These are phyloP conservation scores for Schizochytrium sp. DNA, from an alignment of 108 stramenopile species.

Conservation along the genomic window DNA sequence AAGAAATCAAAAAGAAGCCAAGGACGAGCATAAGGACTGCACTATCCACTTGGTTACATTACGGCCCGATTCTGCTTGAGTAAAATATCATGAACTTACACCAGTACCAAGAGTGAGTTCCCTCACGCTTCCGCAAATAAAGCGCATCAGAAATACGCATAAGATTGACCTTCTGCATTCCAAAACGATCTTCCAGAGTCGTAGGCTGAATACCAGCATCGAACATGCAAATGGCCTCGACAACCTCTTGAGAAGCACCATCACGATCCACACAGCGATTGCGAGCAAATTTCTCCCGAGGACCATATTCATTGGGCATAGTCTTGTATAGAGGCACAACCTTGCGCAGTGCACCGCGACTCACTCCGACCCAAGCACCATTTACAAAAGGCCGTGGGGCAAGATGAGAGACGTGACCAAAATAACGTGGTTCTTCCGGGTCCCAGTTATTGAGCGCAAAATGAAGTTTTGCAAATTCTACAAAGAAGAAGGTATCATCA, in stretches of 20 bases:
- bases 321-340: neutral
- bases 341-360: conserved; percentile 27
- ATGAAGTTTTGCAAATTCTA: conserved; percentile 28
- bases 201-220: neutral
- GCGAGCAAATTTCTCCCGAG: conserved; percentile 12
- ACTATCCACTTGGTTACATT: no score
- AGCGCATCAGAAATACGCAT: conserved; percentile 42
- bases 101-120: conserved; percentile 53
- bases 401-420: conserved; percentile 43
- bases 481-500: conserved; percentile 28
- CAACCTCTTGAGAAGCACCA: conserved; percentile 41
- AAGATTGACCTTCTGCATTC: conserved; percentile 22
- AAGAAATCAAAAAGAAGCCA: no score
- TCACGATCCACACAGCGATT: conserved; percentile 20
- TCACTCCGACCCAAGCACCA: conserved; percentile 43
- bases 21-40: no score
- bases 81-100: neutral
- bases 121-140: conserved; percentile 18
- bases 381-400: conserved; percentile 48
- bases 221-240: conserved; percentile 46
- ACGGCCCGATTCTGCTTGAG: no score
- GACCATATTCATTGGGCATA: conserved; percentile 32
- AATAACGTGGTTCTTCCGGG: conserved; percentile 36
- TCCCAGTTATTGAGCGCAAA: conserved; percentile 45
- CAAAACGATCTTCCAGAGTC: neutral